Evolutionary conservation across 345 rosid genomes (phyloP).

Genomic region (Eucalyptus marginata): DNA sequence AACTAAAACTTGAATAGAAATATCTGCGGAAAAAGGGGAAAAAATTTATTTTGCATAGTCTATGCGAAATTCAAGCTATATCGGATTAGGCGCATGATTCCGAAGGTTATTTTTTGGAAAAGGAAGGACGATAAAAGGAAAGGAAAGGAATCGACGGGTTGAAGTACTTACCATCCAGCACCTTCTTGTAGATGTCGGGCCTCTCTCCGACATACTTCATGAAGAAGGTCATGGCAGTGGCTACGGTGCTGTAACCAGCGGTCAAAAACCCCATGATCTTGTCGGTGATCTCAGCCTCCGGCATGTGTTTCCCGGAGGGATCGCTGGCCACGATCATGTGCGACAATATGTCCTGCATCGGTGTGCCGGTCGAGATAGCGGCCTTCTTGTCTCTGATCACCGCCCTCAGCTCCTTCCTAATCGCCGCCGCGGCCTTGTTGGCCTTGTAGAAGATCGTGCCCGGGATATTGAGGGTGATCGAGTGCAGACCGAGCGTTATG

Average conservation of each 20-base stretch:
- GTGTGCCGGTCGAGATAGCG: constrained; percentile 9
- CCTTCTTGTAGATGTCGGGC: constrained; percentile 22
- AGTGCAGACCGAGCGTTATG: constrained; percentile 33
- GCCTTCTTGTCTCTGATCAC: constrained; percentile 25
- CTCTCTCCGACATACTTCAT: constrained; percentile 48
- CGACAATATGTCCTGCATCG: constrained; percentile 16
- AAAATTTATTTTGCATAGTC: background rate
- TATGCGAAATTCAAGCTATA: background rate
- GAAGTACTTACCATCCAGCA: constrained; percentile 14
- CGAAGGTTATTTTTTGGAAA: background rate
- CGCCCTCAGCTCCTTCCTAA: constrained; percentile 13
- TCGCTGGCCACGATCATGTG: constrained; percentile 26
- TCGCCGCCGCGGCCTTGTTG: constrained; percentile 12
- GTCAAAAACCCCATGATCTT: constrained; percentile 43
- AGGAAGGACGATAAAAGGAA: background rate
- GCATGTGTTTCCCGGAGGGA: constrained; percentile 24
- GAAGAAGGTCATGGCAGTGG: constrained; percentile 45
- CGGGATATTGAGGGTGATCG: constrained; percentile 20
- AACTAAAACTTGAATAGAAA: background rate
- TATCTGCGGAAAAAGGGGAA: background rate
- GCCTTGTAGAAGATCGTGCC: constrained; percentile 30
- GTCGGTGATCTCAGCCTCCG: constrained; percentile 39
- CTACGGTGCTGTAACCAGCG: constrained; percentile 48
- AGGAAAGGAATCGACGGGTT: background rate
- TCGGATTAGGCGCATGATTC: background rate